Evolutionary conservation across 2,329 filamentous ascomycete species (phyloP), one percentile per base, ranked within the genome.

Genomic region (Grosmannia penicillata): DNA sequence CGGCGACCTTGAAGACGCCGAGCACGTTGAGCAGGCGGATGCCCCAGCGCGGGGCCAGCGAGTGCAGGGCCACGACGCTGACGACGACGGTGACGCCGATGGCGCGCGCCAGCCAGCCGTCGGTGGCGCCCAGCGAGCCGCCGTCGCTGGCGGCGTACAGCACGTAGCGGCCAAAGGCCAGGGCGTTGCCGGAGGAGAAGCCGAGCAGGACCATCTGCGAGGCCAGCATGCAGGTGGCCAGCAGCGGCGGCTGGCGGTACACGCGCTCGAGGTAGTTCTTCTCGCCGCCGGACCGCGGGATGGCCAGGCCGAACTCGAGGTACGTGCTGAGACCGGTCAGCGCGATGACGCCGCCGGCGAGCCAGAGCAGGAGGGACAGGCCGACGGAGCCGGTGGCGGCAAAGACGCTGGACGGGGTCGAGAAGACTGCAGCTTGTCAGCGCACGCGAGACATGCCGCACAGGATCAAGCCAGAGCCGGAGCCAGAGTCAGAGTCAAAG

Each of bases 351-450:
- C 55, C 56, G 23, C 66, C 69, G 7, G 71, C 53, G 1, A 71
- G 58, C 70, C 70, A 75, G 15, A 75, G 52, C 33, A 69, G 55
- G 8, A 75, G 52, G 8, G 62, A 58, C 26, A 70, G 59, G 3
- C 70, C 70, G 4, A 72, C 68, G 7, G 62, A 71, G 1, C 69
- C 69, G 2, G 67, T 63, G 1, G 65, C 62, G 10, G 60, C 58
- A 43, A 70, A 70, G 37, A 75, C 69, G 14, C 67, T 66, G 3
- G 66, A 65, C 1, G 70, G 70, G 0, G 69, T 70, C 1, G 69
- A 70, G 48, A 72, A 74, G 25, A 70, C 55, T 38, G 22, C 26
- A 14, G 26, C 7, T 8, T 28, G 26, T 8, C 26, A 28, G 26
- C 7, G n/a, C n/a, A n/a, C n/a, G n/a, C n/a, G n/a, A n/a, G n/a